Evolutionary conservation across 495 filamentous ascomycete species (phyloP), one percentile per base, ranked within the genome.

Genomic region (Hypoxylon crocopeplum): DNA sequence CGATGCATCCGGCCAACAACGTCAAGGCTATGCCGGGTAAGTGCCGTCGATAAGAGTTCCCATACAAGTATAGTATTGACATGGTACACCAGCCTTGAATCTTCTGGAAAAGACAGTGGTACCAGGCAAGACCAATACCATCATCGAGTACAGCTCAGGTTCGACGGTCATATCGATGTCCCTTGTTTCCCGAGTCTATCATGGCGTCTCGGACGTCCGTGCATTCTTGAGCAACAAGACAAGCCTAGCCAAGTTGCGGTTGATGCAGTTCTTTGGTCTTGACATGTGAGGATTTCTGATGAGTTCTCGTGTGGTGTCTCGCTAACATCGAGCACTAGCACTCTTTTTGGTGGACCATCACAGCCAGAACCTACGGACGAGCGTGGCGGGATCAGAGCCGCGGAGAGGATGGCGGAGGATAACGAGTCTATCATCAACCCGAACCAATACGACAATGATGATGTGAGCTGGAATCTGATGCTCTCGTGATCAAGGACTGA

Each of bases 151-250:
- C 53, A 86, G 84, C 67, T 86, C 84, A 1, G 84, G 84, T 2
- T 86, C 84, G 7, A 87, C 84, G 0, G 81, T 85, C 8, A 75
- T 85, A 36, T 86, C 84, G 0, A 77, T 87, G 74, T 77, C 80
- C 5, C 78, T 87, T 62, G 68, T 82, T 16, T 76, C 82, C 1
- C 72, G 84, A 25, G 79, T 80, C 19, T 72, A 82, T 66, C 78
- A 83, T 47, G 79, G 74, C 0, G 72, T 83, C 13, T 37, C 79
- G 0, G 80, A 86, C 59, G 79, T 79, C 2, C 68, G 78, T 20
- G 84, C 84, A 1, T 86, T 78, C 56, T 60, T 86, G 24, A 85
- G 77, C 56, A 87, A 87, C 65, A 87, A 86, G 71, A 86, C 80
- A 13, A 77, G 74, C 46, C 68, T 74, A 7, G 78, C 80, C 8